phyloP scores from a whole-genome alignment of 441 rosid species.

The Pelargonium cotyledonis region DNA sequence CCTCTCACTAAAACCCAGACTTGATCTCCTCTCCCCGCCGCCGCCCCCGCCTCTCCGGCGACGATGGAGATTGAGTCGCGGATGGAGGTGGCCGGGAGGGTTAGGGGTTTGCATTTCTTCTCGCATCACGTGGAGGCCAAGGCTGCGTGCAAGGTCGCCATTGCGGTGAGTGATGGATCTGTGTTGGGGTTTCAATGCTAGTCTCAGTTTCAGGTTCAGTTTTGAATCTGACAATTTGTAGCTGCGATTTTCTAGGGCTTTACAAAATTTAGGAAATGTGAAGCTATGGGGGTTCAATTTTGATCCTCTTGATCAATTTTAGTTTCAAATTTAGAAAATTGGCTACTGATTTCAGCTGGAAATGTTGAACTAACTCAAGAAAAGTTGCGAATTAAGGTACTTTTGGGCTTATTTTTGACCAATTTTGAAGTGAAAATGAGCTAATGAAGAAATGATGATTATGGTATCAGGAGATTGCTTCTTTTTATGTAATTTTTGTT shows the following conservation, averaged over 20 bases:
- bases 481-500: not conserved
- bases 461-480: not conserved
- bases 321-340: no score
- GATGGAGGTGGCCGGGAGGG: slow-evolving; percentile 22
- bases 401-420: no score
- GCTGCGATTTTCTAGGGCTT: not conserved
- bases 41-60: slow-evolving; percentile 30
- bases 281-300: not conserved
- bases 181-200: slow-evolving; percentile 20
- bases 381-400: no score
- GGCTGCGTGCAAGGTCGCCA: slow-evolving; percentile 14
- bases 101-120: slow-evolving; percentile 20
- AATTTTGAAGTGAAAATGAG: not conserved
- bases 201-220: not conserved
- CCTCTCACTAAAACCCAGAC: no score
- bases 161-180: slow-evolving; percentile 14
- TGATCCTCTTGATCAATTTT: no score
- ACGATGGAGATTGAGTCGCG: not conserved
- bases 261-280: not conserved
- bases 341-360: no score
- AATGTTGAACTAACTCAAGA: no score
- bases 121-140: slow-evolving; percentile 15
- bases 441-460: not conserved
- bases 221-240: not conserved
- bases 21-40: no score